phyloP scores from a whole-genome alignment of 2,329 filamentous ascomycete species.

The Curvularia sp. region DNA sequence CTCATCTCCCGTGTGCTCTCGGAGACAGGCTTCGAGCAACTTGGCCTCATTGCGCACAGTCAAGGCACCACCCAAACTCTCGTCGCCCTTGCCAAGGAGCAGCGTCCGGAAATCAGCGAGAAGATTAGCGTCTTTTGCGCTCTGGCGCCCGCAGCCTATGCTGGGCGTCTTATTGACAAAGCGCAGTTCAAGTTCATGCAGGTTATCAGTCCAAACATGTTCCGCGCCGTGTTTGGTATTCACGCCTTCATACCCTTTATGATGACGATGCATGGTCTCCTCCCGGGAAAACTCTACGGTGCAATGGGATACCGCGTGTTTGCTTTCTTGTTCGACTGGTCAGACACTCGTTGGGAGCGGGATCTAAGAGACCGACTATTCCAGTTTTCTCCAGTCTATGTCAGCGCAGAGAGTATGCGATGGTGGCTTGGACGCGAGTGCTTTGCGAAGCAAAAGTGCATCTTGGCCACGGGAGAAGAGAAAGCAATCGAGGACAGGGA shows the following conservation, averaged over 20 bases:
- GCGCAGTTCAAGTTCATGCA: slow-evolving; percentile 94
- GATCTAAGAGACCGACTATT: slow-evolving; percentile 83
- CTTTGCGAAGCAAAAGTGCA: slow-evolving; percentile 85
- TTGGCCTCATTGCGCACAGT: slow-evolving; percentile 84
- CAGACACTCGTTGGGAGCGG: slow-evolving; percentile 82
- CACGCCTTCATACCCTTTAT: slow-evolving; percentile 93
- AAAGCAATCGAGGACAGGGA: slow-evolving; percentile 66
- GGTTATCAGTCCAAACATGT: slow-evolving; percentile 75
- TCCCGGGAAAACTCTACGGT: slow-evolving; percentile 75
- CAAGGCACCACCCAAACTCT: slow-evolving; percentile 91
- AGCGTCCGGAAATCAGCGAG: slow-evolving; percentile 81
- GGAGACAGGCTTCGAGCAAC: slow-evolving; percentile 82
- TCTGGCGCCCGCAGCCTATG: slow-evolving; percentile 87
- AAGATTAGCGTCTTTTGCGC: slow-evolving; percentile 90
- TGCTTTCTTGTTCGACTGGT: slow-evolving; percentile 88
- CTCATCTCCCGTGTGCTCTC: slow-evolving; percentile 78
- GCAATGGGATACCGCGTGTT: slow-evolving; percentile 88
- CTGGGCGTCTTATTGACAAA: slow-evolving; percentile 82
- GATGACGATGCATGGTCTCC: slow-evolving; percentile 77
- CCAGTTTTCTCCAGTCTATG: slow-evolving; percentile 89
- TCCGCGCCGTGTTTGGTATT: slow-evolving; percentile 85
- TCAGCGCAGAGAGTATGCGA: slow-evolving; percentile 86
- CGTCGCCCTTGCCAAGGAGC: slow-evolving; percentile 86
- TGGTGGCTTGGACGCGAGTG: slow-evolving; percentile 95
- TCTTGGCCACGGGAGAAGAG: slow-evolving; percentile 78